Conservation (phyloP, 768 basidiomycete genomes). For the Mycena maculata region DNA sequence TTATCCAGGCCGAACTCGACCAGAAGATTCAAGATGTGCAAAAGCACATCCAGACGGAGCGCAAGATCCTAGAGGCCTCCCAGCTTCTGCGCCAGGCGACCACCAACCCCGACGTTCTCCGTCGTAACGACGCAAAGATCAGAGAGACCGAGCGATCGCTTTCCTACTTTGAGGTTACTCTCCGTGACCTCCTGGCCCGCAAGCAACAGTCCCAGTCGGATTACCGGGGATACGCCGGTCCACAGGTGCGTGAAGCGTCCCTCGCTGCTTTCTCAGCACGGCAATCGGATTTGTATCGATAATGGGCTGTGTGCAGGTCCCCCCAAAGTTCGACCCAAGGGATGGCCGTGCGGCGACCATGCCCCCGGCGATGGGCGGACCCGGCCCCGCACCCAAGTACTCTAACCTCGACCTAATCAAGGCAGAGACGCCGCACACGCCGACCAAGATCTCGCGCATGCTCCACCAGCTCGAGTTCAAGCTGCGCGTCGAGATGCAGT, state of each 20-base stretch:
- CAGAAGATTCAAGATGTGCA: constrained; percentile 93
- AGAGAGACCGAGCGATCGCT: constrained; percentile 86
- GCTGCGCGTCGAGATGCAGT: constrained; percentile 97
- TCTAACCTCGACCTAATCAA: constrained; percentile 94
- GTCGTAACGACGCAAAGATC: constrained; percentile 86
- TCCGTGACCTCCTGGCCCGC: constrained; percentile 84
- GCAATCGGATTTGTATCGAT: constrained; percentile 39
- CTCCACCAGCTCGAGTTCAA: constrained; percentile 99
- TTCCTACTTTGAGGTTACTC: constrained; percentile 88
- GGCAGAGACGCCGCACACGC: constrained; percentile 95
- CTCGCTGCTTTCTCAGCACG: constrained; percentile 21
- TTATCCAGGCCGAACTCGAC: constrained; percentile 76
- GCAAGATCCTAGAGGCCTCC: constrained; percentile 90
- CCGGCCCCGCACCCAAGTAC: constrained; percentile 59
- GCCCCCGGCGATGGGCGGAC: constrained; percentile 14
- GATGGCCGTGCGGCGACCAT: constrained; percentile 51
- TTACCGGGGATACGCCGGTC: constrained; percentile 59
- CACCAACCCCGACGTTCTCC: constrained; percentile 85
- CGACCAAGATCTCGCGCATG: constrained; percentile 97
- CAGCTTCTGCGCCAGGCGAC: constrained; percentile 85
- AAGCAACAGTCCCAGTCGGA: constrained; percentile 71
- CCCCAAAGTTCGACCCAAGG: constrained; percentile 60
- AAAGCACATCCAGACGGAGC: constrained; percentile 91
- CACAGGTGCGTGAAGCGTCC: constrained; percentile 50
- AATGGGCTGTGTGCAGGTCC: constrained; percentile 53